Conservation (phyloP, 495 filamentous ascomycete genomes). For the Hypoxylon subgilvum region DNA sequence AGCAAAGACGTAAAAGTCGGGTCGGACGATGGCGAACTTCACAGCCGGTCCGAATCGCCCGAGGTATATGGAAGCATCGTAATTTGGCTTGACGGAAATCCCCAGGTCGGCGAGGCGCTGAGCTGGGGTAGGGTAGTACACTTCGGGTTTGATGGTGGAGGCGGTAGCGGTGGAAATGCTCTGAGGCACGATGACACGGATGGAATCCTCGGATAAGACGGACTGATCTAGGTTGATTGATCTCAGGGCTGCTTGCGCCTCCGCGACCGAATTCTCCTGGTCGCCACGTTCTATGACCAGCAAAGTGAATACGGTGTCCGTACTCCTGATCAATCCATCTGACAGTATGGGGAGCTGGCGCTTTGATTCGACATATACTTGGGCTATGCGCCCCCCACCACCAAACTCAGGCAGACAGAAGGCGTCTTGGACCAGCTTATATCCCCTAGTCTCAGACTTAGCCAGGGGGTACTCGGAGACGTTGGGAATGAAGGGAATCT, state of each 20-base stretch:
- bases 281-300: slow-evolving; percentile 12
- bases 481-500: slow-evolving; percentile 17
- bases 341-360: slow-evolving; percentile 17
- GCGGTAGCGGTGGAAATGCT: neutral
- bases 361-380: slow-evolving; percentile 34
- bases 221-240: neutral
- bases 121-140: slow-evolving; percentile 6
- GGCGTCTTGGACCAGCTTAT: slow-evolving; percentile 25
- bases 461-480: slow-evolving; percentile 7
- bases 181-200: slow-evolving; percentile 3
- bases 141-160: neutral
- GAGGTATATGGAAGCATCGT: slow-evolving; percentile 12
- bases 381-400: slow-evolving; percentile 36
- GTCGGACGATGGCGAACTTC: slow-evolving; percentile 28
- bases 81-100: neutral
- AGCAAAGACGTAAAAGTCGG: slow-evolving; percentile 33
- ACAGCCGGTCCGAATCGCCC: slow-evolving; percentile 6
- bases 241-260: slow-evolving; percentile 18
- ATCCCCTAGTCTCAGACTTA: slow-evolving; percentile 26
- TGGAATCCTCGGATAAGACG: slow-evolving; percentile 16
- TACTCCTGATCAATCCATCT: slow-evolving; percentile 22
- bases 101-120: neutral
- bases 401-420: slow-evolving; percentile 32
- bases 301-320: slow-evolving; percentile 24
- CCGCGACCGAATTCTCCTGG: neutral